Percentiles rank a stretch among this genome's conserved stretches.
These are phyloP conservation scores for Lodderomyces elongisporus DNA, from an alignment of 1,139 yeast genomes.

Conservation along the genomic window DNA sequence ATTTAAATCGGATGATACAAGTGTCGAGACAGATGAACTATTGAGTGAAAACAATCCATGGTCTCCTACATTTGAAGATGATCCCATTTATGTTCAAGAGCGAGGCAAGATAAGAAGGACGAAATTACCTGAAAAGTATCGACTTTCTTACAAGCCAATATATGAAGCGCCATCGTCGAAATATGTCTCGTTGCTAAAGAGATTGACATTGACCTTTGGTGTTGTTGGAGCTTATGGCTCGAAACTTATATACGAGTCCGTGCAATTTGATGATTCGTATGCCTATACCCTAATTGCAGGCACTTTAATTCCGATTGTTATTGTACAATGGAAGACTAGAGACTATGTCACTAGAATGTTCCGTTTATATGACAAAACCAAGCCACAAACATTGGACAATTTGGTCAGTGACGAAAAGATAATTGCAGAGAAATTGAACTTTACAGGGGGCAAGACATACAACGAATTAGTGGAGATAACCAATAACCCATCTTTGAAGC, in stretches of 20 bases:
- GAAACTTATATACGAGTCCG: constrained; percentile 51
- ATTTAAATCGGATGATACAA: constrained; percentile 26
- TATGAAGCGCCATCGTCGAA: constrained; percentile 55
- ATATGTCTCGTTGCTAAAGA: constrained; percentile 50
- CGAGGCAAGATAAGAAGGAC: constrained; percentile 22
- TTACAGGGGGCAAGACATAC: constrained; percentile 63
- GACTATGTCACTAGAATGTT: constrained; percentile 71
- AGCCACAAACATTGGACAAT: constrained; percentile 63
- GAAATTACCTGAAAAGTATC: constrained; percentile 35
- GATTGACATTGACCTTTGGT: constrained; percentile 52
- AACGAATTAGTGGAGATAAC: constrained; percentile 54
- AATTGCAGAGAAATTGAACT: constrained; percentile 62
- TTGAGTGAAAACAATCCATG: constrained; percentile 43
- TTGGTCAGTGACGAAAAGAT: constrained; percentile 58
- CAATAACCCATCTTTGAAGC: constrained; percentile 35
- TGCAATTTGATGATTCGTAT: constrained; percentile 50
- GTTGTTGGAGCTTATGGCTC: constrained; percentile 53
- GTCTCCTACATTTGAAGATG: constrained; percentile 43
- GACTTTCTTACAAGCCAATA: constrained; percentile 50
- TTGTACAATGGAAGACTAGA: constrained; percentile 51
- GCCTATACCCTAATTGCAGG: constrained; percentile 40
- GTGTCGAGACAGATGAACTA: constrained; percentile 40
- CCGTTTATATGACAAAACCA: constrained; percentile 58
- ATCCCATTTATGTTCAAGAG: constrained; percentile 28
- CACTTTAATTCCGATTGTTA: constrained; percentile 44